Evolutionary conservation across 2,329 filamentous ascomycete species (phyloP), one percentile per base, ranked within the genome.

Genomic region (Fusarium neocosmosporiellum): DNA sequence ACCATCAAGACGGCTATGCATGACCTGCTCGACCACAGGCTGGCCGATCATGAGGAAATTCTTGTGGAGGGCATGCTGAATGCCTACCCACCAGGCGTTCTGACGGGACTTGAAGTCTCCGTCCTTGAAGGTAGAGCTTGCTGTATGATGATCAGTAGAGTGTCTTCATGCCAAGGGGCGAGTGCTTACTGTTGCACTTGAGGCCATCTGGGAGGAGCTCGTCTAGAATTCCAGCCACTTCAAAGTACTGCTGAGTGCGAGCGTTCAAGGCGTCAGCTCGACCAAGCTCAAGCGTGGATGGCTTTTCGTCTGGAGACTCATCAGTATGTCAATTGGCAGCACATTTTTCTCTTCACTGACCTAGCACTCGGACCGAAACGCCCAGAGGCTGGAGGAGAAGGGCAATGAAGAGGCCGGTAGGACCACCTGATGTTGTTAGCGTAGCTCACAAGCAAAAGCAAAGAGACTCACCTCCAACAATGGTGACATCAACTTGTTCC

Each of bases 11-110:
- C 79, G 78, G 1, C 68, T 69, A n/a, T 77, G 72, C n/a, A 87
- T 77, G 1, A 81, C 76, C 6, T 78, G 73, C 71, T 87, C 86
- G 0, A 87, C 80, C 11, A 83, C 82, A 1, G 85, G 83, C 68
- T 87, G 86, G 7, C 85, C 85, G 59, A 87, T 83, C 85, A 87
- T 87, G 50, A 87, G 79, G 24, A 87, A 86, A 69, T 86, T 86
- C 69, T 83, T 85, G 73, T 85, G 84, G 24, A 83, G 75, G 5
- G 81, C 81, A 70, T 86, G 81, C 54, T 85, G 79, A 6, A 87
- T 81, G 16, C 82, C 77, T 11, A 83, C 82, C 85, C 85, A 86
- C 85, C 85, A 87, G 20, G 83, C 77, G 69, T 81, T 86, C 60
- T 86, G 85, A 1, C 84, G 81, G 29, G 85, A 86, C 54, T 82